phyloP scores from a whole-genome alignment of 2,329 filamentous ascomycete genomes.

The Sphaerulina vaccinii region DNA sequence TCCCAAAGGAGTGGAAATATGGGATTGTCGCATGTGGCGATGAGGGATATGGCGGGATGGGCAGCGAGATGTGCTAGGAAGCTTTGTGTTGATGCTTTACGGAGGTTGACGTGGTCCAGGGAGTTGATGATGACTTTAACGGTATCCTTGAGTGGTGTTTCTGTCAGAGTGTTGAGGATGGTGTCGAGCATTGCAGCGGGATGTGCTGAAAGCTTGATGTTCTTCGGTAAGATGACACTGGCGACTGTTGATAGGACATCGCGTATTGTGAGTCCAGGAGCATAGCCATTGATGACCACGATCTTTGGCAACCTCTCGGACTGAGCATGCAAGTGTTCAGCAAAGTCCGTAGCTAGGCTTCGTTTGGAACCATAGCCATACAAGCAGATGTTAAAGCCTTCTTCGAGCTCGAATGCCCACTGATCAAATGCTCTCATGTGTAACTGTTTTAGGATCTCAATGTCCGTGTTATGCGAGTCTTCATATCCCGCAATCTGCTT shows the following conservation, averaged over 20 bases:
- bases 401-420: slow-evolving; percentile 85
- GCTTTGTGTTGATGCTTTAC: slow-evolving; percentile 67
- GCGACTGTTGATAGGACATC: slow-evolving; percentile 71
- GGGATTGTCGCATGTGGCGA: slow-evolving; percentile 83
- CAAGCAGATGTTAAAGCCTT: slow-evolving; percentile 84
- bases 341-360: slow-evolving; percentile 70
- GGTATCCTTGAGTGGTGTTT: slow-evolving; percentile 39
- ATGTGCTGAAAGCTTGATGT: slow-evolving; percentile 60
- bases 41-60: slow-evolving; percentile 67
- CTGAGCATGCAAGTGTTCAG: slow-evolving; percentile 63
- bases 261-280: slow-evolving; percentile 62
- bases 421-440: slow-evolving; percentile 83
- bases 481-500: slow-evolving; percentile 60
- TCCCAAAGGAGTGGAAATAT: slow-evolving; percentile 90
- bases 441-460: slow-evolving; percentile 68
- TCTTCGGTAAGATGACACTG: slow-evolving; percentile 55
- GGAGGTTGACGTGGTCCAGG: slow-evolving; percentile 75
- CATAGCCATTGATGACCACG: slow-evolving; percentile 84
- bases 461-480: slow-evolving; percentile 69
- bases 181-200: slow-evolving; percentile 67
- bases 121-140: slow-evolving; percentile 65
- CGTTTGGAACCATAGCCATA: slow-evolving; percentile 94
- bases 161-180: slow-evolving; percentile 61
- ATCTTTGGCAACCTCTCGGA: slow-evolving; percentile 55
- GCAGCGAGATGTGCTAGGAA: slow-evolving; percentile 74